Percentiles rank a stretch among this genome's conserved stretches.
Conservation (phyloP, 352 stramenopile genomes). For the Pythium utonaiense region DNA sequence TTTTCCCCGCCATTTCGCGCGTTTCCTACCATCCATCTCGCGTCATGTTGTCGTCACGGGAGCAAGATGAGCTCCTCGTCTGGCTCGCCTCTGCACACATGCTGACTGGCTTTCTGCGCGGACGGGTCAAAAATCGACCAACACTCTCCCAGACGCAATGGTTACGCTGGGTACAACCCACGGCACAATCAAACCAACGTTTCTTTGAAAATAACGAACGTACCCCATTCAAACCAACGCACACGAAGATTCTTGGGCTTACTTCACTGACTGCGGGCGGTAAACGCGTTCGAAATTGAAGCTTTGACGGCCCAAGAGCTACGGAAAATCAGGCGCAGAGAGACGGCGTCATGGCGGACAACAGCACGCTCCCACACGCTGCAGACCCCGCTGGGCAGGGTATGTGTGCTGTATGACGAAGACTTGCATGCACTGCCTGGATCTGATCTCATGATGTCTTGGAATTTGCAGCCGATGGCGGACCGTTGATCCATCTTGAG, state of each 20-base stretch:
- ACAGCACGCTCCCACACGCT: constrained; percentile 12
- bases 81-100: constrained; percentile 4
- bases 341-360: constrained; percentile 18
- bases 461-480: constrained; percentile 4
- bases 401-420: not conserved
- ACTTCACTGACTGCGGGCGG: constrained; percentile 1
- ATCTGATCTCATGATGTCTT: not conserved
- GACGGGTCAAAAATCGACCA: not conserved
- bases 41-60: not conserved
- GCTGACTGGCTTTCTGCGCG: constrained; percentile 6
- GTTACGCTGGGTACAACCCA: not conserved
- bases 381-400: constrained; percentile 13
- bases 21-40: not conserved
- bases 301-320: not conserved
- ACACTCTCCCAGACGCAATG: no score
- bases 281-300: constrained; percentile 25
- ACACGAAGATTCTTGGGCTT: not conserved
- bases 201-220: not conserved
- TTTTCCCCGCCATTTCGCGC: not conserved
- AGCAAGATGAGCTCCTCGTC: not conserved
- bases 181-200: not conserved
- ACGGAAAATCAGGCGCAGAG: constrained; percentile 3
- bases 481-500: constrained; percentile 65
- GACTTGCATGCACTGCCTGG: not conserved
- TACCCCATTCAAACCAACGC: no score